Evolutionary conservation across 2,329 filamentous ascomycete genomes (phyloP).

Genomic region (Ceratocystis smalleyi): DNA sequence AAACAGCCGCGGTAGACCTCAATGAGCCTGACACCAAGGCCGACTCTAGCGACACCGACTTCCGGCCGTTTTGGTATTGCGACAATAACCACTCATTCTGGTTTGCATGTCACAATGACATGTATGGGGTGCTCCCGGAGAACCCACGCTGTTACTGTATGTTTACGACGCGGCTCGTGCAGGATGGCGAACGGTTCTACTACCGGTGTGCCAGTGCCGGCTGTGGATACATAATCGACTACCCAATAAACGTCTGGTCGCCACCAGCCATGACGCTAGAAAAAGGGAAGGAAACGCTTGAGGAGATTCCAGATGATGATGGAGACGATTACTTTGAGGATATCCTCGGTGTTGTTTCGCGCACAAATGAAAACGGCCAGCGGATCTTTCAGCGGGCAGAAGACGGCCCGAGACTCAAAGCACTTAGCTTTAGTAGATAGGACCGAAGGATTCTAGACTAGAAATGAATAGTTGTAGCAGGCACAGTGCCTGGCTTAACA

Average conservation of each 20-base stretch:
- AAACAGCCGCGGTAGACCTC: neutral
- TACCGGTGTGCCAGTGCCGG: slow-evolving; percentile 13
- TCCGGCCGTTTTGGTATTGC: slow-evolving; percentile 6
- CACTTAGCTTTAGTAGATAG: neutral
- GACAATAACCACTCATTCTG: slow-evolving; percentile 4
- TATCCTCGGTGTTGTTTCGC: slow-evolving; percentile 9
- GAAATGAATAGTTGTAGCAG: neutral
- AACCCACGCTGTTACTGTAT: slow-evolving; percentile 16
- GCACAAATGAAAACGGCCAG: neutral
- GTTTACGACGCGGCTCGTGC: slow-evolving; percentile 10
- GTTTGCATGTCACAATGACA: slow-evolving; percentile 11
- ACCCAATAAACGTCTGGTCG: neutral
- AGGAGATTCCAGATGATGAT: slow-evolving; percentile 9
- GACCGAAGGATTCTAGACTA: neutral
- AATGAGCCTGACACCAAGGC: too few relatives aligned
- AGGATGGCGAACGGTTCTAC: neutral
- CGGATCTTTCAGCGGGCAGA: neutral
- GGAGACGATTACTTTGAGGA: slow-evolving; percentile 15
- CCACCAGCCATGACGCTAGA: neutral
- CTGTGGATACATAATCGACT: slow-evolving; percentile 13
- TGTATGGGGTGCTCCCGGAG: slow-evolving; percentile 14
- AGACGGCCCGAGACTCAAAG: neutral
- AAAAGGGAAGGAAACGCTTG: neutral
- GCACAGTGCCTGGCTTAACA: neutral
- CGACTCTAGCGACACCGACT: too few relatives aligned